Base-by-base conservation (phyloP, 345 rosid genomes). In the Eucalyptus guilfoylei region DNA sequence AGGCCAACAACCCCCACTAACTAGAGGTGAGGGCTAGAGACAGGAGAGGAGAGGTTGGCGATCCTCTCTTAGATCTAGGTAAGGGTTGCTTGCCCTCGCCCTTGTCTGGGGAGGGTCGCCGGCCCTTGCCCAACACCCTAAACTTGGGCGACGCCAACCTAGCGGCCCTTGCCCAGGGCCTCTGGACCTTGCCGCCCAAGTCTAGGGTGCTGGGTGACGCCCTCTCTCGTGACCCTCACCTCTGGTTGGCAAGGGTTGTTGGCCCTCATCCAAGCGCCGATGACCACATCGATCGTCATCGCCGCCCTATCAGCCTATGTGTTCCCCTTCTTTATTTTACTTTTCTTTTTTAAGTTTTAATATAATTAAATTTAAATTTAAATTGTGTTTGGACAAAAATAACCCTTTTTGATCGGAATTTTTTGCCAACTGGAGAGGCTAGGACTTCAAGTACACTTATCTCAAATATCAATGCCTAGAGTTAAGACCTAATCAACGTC, bases 1-100 rank as follows among this genome's bases (percentile, higher is more conserved):
- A 52, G 9, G 55, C 2, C 0, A 0, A 0, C 10, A 8, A 52
- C 24, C 55, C 5, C 0, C 0, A 0, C 24, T 52, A 52, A 52
- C 55, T 19, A 52, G 55, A 52, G 55, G 55, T 0, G 1, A 52
- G 55, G 55, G 24, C 10, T 1, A 52, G 0, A 52, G 55, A 52
- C 2, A 0, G 0, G 24, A 52, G 24, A 52, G 0, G 24, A 52
- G 24, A 52, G 55, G 55, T 9, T 52, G 24, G 55, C 4, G 1
- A 52, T 10, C 10, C 24, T 19, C 24, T 19, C 55, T 23, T 52
- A 52, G 24, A 52, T 52, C 24, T 52, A 19, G 55, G 24, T 5
- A 19, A 52, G 55, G 24, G 24, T 52, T 1, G 1, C 24, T 2
- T 2, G 5, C 49, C 49, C 49, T 48, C 6, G 1, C 49, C 49